These are phyloP conservation scores for Wickerhamomyces canadensis DNA, from an alignment of 805 yeast genomes.

Conservation along the genomic window DNA sequence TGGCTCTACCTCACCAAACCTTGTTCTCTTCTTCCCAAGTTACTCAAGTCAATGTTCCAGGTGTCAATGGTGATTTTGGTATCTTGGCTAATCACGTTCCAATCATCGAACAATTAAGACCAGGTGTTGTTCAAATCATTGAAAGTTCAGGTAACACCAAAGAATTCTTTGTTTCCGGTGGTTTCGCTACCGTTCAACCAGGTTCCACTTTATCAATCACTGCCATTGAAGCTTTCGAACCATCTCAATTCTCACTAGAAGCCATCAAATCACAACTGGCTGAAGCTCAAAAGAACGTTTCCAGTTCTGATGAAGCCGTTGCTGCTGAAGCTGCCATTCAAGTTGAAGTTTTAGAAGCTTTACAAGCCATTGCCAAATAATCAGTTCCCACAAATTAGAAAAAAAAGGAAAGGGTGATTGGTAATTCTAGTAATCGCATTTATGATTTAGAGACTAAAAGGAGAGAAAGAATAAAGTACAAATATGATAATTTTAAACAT, in stretches of 20 bases:
- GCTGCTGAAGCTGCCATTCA: constrained; percentile 95
- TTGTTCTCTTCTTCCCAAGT: constrained; percentile 44
- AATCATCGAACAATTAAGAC: constrained; percentile 89
- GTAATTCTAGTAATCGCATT: not conserved
- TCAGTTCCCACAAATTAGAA: too few species aligned
- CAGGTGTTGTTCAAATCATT: constrained; percentile 91
- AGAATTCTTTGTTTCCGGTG: constrained; percentile 91
- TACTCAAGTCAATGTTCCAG: constrained; percentile 89
- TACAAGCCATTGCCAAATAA: constrained; percentile 75
- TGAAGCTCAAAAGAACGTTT: constrained; percentile 89
- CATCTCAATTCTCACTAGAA: constrained; percentile 78
- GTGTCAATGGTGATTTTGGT: constrained; percentile 94
- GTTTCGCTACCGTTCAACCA: constrained; percentile 94
- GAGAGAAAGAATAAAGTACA: not conserved
- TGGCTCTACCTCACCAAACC: constrained; percentile 85
- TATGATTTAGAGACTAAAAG: not conserved
- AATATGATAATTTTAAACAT: not conserved
- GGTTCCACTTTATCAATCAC: constrained; percentile 85
- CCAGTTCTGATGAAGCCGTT: constrained; percentile 78
- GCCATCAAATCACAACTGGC: constrained; percentile 75
- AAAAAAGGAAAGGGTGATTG: not conserved
- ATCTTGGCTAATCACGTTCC: constrained; percentile 97
- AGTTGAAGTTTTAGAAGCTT: constrained; percentile 93
- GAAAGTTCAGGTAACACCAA: constrained; percentile 65
- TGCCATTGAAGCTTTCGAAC: constrained; percentile 92